phyloP scores from a whole-genome alignment of 2,329 filamentous ascomycete genomes.

The Hypoxylon sp. region DNA sequence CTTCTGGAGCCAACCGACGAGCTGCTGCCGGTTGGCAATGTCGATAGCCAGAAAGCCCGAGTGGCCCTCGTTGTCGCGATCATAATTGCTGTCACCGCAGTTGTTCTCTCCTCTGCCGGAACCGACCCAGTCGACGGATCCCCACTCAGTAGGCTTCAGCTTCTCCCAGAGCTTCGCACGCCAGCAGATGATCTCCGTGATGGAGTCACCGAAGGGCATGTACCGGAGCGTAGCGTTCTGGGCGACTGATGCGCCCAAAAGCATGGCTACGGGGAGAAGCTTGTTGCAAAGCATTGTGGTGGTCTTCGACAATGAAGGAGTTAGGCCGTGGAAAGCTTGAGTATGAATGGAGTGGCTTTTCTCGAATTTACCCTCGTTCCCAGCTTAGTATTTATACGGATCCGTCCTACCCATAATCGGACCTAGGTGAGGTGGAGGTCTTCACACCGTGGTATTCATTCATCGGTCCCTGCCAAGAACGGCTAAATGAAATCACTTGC shows the following conservation, averaged over 20 bases:
- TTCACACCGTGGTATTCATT: conserved; percentile 3
- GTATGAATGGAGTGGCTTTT: not conserved
- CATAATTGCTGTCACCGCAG: conserved; percentile 58
- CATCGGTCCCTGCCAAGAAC: conserved; percentile 20
- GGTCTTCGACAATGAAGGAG: not conserved
- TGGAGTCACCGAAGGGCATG: conserved; percentile 63
- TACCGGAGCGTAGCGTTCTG: conserved; percentile 52
- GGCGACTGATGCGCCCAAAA: conserved; percentile 41
- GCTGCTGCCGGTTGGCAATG: conserved; percentile 60
- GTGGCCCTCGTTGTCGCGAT: conserved; percentile 62
- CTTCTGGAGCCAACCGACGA: conserved; percentile 60
- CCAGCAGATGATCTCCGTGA: conserved; percentile 63
- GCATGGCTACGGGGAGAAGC: conserved; percentile 43
- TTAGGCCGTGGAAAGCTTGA: conserved; percentile 4
- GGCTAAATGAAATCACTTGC: conserved; percentile 36
- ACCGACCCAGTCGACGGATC: conserved; percentile 58
- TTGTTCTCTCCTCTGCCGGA: conserved; percentile 54
- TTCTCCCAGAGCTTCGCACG: conserved; percentile 60
- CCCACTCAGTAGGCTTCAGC: conserved; percentile 58
- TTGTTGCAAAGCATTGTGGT: conserved; percentile 48
- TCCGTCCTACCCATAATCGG: not conserved
- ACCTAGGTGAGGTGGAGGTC: not conserved
- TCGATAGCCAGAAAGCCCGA: conserved; percentile 61
- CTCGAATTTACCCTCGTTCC: conserved; percentile 1
- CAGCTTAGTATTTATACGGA: conserved; percentile 28